A percentile compares a stretch with the other conserved stretches of the same genome.
Evolutionary conservation across 1,284 basidiomycete genomes (phyloP).

Genomic region (Rhodofomes roseus): DNA sequence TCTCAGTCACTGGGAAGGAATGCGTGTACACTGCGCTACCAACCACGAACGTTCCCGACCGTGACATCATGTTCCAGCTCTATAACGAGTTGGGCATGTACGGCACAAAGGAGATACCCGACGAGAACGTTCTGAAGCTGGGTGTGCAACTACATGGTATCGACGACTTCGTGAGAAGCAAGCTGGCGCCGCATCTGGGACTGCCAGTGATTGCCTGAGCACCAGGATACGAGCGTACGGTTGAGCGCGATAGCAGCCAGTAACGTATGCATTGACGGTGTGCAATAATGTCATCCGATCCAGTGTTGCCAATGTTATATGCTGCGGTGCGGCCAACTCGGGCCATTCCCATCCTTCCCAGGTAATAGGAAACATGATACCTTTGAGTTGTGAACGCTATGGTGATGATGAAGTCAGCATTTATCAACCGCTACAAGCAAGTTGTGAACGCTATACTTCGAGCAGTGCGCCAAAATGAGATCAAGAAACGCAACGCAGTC

Average conservation of each 20-base stretch:
- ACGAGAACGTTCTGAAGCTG: conserved; percentile 17
- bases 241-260: background rate
- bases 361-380: no score
- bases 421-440: no score
- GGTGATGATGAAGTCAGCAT: no score
- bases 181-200: conserved; percentile 19
- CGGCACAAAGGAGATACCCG: conserved; percentile 19
- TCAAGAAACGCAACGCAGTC: no score
- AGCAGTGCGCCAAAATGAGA: no score
- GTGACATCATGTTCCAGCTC: conserved; percentile 23
- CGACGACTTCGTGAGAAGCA: conserved; percentile 19
- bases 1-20: conserved; percentile 18
- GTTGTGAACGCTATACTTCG: no score
- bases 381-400: no score
- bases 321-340: no score
- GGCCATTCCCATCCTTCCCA: no score
- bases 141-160: conserved; percentile 18
- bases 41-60: conserved; percentile 20
- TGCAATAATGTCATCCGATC: no score
- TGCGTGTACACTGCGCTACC: conserved; percentile 14
- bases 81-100: conserved; percentile 25
- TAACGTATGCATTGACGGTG: background rate
- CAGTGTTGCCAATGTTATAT: no score
- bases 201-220: conserved; percentile 9
- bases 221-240: background rate